A percentile compares a stretch with the other conserved stretches of the same genome.
These are phyloP conservation scores for Camellia granthamiana DNA, from an alignment of 148 eudicot genomes.

Conservation along the genomic window DNA sequence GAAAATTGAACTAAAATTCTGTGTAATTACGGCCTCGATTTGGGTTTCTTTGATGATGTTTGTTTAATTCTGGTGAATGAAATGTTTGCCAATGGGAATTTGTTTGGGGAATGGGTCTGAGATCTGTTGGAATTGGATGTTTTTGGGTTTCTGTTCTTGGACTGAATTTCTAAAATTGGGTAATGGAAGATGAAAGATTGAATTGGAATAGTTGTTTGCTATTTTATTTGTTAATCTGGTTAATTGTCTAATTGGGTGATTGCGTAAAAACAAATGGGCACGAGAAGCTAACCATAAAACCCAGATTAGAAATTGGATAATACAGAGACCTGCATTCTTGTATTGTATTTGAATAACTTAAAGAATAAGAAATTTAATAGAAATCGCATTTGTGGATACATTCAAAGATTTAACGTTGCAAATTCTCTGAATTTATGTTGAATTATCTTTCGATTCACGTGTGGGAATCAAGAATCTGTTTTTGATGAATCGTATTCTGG, in stretches of 20 bases:
- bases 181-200: not conserved
- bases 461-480: not conserved
- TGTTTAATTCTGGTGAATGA: not conserved
- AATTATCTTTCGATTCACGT: not conserved
- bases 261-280: not conserved
- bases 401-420: not conserved
- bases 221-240: not conserved
- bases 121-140: conserved; percentile 30
- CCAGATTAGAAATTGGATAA: not conserved
- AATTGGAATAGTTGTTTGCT: not conserved
- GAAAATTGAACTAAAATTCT: not conserved
- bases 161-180: not conserved
- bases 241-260: not conserved
- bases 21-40: conserved; percentile 5
- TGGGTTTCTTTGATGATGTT: not conserved
- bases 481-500: not conserved
- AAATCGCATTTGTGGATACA: not conserved
- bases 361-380: not conserved
- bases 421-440: not conserved
- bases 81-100: not conserved
- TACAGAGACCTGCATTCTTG: not conserved
- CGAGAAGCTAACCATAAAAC: not conserved
- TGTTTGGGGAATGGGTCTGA: conserved; percentile 3
- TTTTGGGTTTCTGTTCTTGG: not conserved
- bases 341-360: not conserved